phyloP scores from a whole-genome alignment of 2,329 filamentous ascomycete genomes.

The Fusarium newnesense region DNA sequence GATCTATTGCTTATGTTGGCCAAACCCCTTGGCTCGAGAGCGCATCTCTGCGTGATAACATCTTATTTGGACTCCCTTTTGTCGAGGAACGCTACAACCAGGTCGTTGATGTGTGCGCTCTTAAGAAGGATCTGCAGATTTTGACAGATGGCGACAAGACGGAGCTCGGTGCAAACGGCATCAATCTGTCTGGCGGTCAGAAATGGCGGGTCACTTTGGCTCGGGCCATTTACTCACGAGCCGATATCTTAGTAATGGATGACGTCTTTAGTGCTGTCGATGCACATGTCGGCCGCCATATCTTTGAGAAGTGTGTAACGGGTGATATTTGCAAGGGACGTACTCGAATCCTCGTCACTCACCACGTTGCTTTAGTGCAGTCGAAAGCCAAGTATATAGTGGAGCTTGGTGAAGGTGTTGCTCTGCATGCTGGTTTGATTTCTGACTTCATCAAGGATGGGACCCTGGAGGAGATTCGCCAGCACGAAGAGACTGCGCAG shows the following conservation, averaged over 20 bases:
- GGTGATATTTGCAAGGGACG: constrained; percentile 75
- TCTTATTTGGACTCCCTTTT: constrained; percentile 78
- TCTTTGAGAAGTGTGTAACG: constrained; percentile 79
- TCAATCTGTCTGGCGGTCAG: constrained; percentile 86
- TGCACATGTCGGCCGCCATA: constrained; percentile 81
- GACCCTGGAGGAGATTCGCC: constrained; percentile 66
- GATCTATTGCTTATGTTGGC: constrained; percentile 77
- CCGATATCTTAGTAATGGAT: constrained; percentile 80
- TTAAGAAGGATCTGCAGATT: constrained; percentile 81
- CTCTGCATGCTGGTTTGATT: constrained; percentile 71
- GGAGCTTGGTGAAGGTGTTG: constrained; percentile 74
- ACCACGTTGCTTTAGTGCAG: constrained; percentile 78
- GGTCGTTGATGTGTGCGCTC: constrained; percentile 77
- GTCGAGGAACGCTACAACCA: constrained; percentile 75
- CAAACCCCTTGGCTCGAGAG: constrained; percentile 91
- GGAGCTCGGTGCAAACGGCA: constrained; percentile 85
- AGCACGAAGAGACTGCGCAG: constrained; percentile 60
- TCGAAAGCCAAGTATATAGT: constrained; percentile 79
- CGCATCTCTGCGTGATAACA: constrained; percentile 80
- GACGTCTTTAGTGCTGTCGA: constrained; percentile 88
- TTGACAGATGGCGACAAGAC: constrained; percentile 81
- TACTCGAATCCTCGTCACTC: constrained; percentile 83
- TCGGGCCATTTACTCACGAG: constrained; percentile 81
- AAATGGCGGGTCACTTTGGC: constrained; percentile 85
- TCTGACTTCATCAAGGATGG: constrained; percentile 71